phyloP scores from a whole-genome alignment of 2,329 filamentous ascomycete genomes.

The Calonectria pseudoturangicola region DNA sequence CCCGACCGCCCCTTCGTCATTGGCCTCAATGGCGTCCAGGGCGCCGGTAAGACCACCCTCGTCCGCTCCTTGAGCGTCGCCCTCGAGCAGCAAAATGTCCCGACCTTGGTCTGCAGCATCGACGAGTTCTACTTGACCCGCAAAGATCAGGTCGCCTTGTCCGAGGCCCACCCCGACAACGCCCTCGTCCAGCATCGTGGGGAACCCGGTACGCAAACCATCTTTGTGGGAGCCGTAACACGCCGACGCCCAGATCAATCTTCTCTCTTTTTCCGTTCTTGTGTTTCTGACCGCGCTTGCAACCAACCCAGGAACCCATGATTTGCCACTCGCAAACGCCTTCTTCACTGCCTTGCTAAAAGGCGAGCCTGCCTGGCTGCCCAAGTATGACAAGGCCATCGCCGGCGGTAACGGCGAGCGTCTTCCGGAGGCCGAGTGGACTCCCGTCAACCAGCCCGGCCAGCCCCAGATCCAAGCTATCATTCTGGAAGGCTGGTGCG shows the following conservation, averaged over 20 bases:
- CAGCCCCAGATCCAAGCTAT: slow-evolving; percentile 76
- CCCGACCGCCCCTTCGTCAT: slow-evolving; percentile 81
- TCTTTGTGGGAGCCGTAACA: slow-evolving; percentile 26
- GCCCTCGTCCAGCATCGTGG: slow-evolving; percentile 87
- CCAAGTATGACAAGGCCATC: slow-evolving; percentile 89
- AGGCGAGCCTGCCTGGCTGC: slow-evolving; percentile 74
- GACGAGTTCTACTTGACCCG: slow-evolving; percentile 93
- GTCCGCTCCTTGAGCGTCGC: slow-evolving; percentile 79
- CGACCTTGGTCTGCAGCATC: slow-evolving; percentile 85
- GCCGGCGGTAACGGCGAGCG: slow-evolving; percentile 87
- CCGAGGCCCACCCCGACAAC: slow-evolving; percentile 80
- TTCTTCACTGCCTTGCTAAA: slow-evolving; percentile 77
- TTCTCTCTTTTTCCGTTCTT: neutral
- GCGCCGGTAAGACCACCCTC: slow-evolving; percentile 93
- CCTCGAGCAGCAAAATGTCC: slow-evolving; percentile 73
- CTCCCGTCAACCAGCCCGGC: slow-evolving; percentile 70
- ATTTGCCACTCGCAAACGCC: slow-evolving; percentile 77
- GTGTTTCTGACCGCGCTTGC: slow-evolving; percentile 34
- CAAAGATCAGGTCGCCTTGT: slow-evolving; percentile 78
- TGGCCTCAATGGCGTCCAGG: slow-evolving; percentile 93
- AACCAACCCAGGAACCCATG: slow-evolving; percentile 75
- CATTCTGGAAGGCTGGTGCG: slow-evolving; percentile 93
- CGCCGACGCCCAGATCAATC: slow-evolving; percentile 21
- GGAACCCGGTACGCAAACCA: slow-evolving; percentile 76
- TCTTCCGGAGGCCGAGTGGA: slow-evolving; percentile 77